phyloP scores from a whole-genome alignment of 202 grass and related monocot genomes.

The Schoenoplectus triqueter region DNA sequence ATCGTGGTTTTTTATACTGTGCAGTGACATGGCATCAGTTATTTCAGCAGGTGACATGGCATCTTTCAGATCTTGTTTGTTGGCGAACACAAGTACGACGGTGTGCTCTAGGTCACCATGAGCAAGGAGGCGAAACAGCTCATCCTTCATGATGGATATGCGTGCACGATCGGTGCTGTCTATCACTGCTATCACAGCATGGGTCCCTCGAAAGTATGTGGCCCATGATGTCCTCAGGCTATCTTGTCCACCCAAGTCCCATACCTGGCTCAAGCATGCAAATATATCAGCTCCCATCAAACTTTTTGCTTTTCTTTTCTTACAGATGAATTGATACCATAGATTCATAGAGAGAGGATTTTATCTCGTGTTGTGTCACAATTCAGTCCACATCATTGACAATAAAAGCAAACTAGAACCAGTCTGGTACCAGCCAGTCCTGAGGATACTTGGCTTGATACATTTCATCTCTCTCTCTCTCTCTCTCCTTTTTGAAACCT shows the following conservation, averaged over 20 bases:
- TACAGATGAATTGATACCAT: too few relatives aligned
- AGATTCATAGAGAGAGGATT: too few relatives aligned
- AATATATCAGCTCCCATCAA: too few relatives aligned
- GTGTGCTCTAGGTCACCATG: slow-evolving; percentile 69
- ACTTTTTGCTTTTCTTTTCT: too few relatives aligned
- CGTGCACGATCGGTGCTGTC: slow-evolving; percentile 86
- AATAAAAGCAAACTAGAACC: too few relatives aligned
- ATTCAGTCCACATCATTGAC: too few relatives aligned
- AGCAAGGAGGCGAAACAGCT: slow-evolving; percentile 65
- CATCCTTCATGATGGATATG: slow-evolving; percentile 86
- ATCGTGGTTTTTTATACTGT: slow-evolving; percentile 88
- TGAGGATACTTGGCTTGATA: too few relatives aligned
- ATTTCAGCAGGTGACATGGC: slow-evolving; percentile 82
- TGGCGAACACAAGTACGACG: slow-evolving; percentile 79
- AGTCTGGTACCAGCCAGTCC: too few relatives aligned
- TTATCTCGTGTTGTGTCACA: too few relatives aligned
- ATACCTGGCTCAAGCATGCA: slow-evolving; percentile 52
- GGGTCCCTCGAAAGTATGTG: slow-evolving; percentile 82
- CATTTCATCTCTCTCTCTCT: too few relatives aligned
- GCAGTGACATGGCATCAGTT: slow-evolving; percentile 77
- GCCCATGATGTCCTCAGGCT: slow-evolving; percentile 87
- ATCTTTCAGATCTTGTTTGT: slow-evolving; percentile 95
- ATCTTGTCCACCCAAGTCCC: slow-evolving; percentile 96
- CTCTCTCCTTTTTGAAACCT: too few relatives aligned
- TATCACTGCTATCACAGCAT: slow-evolving; percentile 82